A percentile compares a stretch with the other conserved stretches of the same genome.
These are phyloP conservation scores for Diplodia intermedia DNA, from an alignment of 2,329 filamentous ascomycete genomes.

Conservation along the genomic window DNA sequence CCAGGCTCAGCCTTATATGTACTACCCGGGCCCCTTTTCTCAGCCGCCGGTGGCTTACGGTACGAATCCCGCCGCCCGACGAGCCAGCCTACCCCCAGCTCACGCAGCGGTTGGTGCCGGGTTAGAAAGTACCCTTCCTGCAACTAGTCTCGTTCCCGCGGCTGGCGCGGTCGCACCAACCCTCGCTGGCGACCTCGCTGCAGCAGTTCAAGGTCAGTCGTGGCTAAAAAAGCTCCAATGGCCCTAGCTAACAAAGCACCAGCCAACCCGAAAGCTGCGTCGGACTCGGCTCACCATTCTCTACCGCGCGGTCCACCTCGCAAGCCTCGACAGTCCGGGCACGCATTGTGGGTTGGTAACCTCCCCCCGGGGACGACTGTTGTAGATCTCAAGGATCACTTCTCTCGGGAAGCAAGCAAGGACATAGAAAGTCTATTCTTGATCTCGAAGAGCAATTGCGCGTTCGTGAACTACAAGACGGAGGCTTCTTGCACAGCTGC, in stretches of 20 bases:
- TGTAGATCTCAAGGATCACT: slow-evolving; percentile 86
- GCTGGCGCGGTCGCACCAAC: background rate
- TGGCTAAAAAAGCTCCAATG: background rate
- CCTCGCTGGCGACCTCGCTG: slow-evolving; percentile 11
- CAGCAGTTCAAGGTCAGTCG: slow-evolving; percentile 39
- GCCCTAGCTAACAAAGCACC: background rate
- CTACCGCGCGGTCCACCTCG: slow-evolving; percentile 68
- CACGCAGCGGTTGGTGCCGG: slow-evolving; percentile 21
- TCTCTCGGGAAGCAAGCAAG: slow-evolving; percentile 76
- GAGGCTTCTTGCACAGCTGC: slow-evolving; percentile 77
- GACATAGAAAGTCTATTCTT: slow-evolving; percentile 89
- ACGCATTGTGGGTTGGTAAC: slow-evolving; percentile 96
- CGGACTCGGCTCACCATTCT: slow-evolving; percentile 38
- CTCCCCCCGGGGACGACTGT: slow-evolving; percentile 83
- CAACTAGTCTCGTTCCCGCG: background rate
- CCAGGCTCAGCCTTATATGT: slow-evolving; percentile 31
- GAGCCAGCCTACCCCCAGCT: slow-evolving; percentile 39
- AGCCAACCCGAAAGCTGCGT: slow-evolving; percentile 7
- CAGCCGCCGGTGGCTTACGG: slow-evolving; percentile 40
- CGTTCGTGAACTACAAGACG: slow-evolving; percentile 92
- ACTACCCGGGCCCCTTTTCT: slow-evolving; percentile 25
- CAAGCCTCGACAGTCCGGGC: slow-evolving; percentile 74
- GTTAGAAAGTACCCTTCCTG: background rate
- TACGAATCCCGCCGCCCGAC: slow-evolving; percentile 42
- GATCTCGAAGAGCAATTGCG: slow-evolving; percentile 96